Evolutionary conservation across 805 yeast species (phyloP), one percentile per base, ranked within the genome.

Genomic region (Candida hungchunana): DNA sequence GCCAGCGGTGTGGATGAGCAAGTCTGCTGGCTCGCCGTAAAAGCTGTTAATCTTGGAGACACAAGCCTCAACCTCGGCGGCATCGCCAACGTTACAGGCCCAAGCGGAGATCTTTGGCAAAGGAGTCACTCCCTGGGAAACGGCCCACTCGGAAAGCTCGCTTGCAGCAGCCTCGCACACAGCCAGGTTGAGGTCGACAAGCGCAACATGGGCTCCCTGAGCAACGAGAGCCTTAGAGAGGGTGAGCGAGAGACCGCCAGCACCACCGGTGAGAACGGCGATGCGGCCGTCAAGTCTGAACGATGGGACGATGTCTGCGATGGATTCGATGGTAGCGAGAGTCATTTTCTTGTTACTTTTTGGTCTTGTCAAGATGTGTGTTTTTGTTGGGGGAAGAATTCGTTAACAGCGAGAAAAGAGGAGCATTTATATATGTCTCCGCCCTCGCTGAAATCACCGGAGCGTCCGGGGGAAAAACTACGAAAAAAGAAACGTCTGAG

Each of bases 1-100:
- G 11, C 94, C 93, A n/a, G 94, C 93, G 34, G 87, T 72, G 67
- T 83, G 82, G 42, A 83, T 71, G 48, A 83, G 67, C 45, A 82
- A 64, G 48, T 78, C 76, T 25, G 87, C 78, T 29, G 79, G 67
- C 41, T 70, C 65, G 19, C 73, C 77, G 57, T 80, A 82, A 54
- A 71, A 78, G 33, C 63, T 67, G 49, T 73, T 71, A 46, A 79
- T 71, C 23, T 70, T 66, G 16, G 58, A 48, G 53, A 82, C 78
- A 5, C 74, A 66, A 20, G 62, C 60, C 33, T 76, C 79, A 37
- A 82, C 89, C 32, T 67, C 58, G 26, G 60, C 69, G 15, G 80
- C 71, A 50, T 79, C 79, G 4, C 84, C 77, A 50, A 83, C 80
- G 63, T 83, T 81, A 53, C 90, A 82, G 7, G 75, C 71, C 80